Base-by-base conservation (phyloP, 2,329 filamentous ascomycete species). In the Hawksworthiomyces lignivorus region DNA sequence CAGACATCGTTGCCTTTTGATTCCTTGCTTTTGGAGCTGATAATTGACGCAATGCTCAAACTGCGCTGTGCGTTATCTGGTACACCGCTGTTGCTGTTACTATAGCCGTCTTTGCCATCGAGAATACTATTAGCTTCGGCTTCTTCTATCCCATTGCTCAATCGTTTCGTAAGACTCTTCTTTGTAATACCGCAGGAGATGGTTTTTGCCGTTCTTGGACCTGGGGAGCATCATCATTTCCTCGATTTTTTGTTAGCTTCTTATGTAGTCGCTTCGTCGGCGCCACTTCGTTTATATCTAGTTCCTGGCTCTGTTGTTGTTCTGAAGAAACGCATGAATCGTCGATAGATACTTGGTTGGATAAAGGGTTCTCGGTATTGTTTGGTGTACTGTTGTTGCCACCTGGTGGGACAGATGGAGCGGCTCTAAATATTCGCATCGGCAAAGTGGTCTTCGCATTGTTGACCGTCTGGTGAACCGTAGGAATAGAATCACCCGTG, bases 171-270 rank as follows among this genome's bases (percentile, higher is more conserved):
- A 6, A 41, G 34, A 4, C 15, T 43, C 28, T 45, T 49, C 43
- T 47, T 49, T 49, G 47, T 14, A 49, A 24, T 8, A 47, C 45
- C 1, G 45, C 20, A 26, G 48, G 37, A 3, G 45, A 14, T 4
- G 44, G 32, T 22, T 41, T 47, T 8, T 28, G 17, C 8, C 15
- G 35, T 1, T 39, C 35, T 4, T 11, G 19, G 33, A 5, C 31
- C 22, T 34, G 30, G 9, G 20, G 18, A n/a, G 28, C 29, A 2
- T 66, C 64, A 50, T 58, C 65, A 45, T 52, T 62, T 20, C 55
- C 58, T 20, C 64, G 61, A 39, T 48, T 57, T 53, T 70, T 71
- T 17, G 58, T 62, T 26, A 70, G 54, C 49, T 69, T 69, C 39
- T 60, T 62, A 27, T 59, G 62, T 35, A 58, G 56, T n/a, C 62